Conservation (phyloP, 768 basidiomycete species). For the Lactarius hatsudake region DNA sequence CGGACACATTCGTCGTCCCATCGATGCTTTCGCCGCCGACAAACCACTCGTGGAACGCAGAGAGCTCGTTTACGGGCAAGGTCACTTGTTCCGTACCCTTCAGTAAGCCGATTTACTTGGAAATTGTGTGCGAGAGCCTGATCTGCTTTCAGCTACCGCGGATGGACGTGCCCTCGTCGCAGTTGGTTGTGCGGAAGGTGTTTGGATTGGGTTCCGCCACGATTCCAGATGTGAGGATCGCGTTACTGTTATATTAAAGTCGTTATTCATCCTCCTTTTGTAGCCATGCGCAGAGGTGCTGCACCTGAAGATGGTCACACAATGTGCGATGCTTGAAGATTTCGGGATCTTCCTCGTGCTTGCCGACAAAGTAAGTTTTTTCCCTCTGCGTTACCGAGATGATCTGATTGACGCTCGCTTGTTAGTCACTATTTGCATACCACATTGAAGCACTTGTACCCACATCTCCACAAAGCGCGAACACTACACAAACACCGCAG, state of each 20-base stretch:
- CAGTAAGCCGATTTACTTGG: constrained; percentile 43
- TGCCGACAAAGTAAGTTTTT: constrained; percentile 70
- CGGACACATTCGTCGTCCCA: constrained; percentile 83
- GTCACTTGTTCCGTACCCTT: constrained; percentile 97
- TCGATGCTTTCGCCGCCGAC: constrained; percentile 45
- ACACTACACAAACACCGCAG: constrained; percentile 78
- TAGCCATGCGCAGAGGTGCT: constrained; percentile 91
- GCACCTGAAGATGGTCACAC: constrained; percentile 90
- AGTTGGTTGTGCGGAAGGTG: constrained; percentile 92
- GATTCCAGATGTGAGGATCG: constrained; percentile 71
- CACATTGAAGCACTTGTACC: constrained; percentile 97
- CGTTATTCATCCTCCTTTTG: constrained; percentile 10
- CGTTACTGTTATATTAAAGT: background rate
- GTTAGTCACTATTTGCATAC: constrained; percentile 83
- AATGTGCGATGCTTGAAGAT: constrained; percentile 93
- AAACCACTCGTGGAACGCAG: constrained; percentile 61
- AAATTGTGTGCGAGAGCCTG: constrained; percentile 15
- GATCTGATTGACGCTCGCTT: background rate
- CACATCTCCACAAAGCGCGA: constrained; percentile 65
- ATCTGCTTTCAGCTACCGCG: constrained; percentile 54
- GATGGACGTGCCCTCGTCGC: constrained; percentile 87
- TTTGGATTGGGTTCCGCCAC: constrained; percentile 92
- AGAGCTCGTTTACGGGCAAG: constrained; percentile 71
- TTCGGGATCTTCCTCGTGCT: constrained; percentile 96
- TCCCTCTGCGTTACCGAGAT: too few species aligned